phyloP scores from a whole-genome alignment of 306 rosid species.

The Argentina anserina region DNA sequence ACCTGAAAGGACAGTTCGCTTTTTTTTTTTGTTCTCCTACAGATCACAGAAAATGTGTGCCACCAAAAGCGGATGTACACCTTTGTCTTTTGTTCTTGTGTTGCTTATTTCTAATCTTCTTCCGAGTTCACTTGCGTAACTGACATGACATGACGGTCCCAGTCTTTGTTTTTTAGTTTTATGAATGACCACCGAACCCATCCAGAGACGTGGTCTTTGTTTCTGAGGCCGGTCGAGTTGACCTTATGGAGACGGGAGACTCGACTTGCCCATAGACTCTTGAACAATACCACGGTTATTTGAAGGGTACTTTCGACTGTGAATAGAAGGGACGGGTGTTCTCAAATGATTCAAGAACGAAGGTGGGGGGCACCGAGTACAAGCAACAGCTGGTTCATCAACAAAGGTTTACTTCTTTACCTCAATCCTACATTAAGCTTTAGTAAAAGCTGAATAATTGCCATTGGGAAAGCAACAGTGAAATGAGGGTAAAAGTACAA shows the following conservation, averaged over 20 bases:
- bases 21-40: background rate
- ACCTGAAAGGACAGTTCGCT: background rate
- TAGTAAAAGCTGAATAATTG: background rate
- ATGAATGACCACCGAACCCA: background rate
- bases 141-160: background rate
- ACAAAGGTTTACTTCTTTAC: background rate
- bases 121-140: slow-evolving; percentile 12
- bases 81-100: background rate
- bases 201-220: background rate
- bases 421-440: background rate
- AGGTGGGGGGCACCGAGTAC: background rate
- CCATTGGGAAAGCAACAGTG: background rate
- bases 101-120: background rate
- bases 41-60: background rate
- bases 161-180: background rate
- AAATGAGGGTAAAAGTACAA: background rate
- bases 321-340: background rate
- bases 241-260: background rate
- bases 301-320: background rate
- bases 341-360: background rate
- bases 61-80: background rate
- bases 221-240: background rate
- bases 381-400: background rate
- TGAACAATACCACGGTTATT: background rate
- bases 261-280: background rate